These are phyloP conservation scores for Apiospora hydei DNA, from an alignment of 2,329 filamentous ascomycete genomes.

Conservation along the genomic window DNA sequence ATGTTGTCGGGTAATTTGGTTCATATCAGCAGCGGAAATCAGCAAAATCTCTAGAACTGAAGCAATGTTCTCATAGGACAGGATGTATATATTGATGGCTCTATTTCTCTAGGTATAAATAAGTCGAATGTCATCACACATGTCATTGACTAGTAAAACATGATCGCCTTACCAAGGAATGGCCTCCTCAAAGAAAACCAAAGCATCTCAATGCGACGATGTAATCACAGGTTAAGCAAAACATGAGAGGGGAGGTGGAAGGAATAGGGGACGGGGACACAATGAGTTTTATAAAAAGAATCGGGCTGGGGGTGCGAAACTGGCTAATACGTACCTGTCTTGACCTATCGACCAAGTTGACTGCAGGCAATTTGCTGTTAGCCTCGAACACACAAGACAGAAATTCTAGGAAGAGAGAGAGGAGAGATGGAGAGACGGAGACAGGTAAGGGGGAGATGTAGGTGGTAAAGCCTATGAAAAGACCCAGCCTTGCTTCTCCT, in stretches of 20 bases:
- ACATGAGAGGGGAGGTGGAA: background rate
- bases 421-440: background rate
- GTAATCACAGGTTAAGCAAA: background rate
- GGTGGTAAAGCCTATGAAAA: slow-evolving; percentile 11
- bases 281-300: background rate
- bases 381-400: slow-evolving; percentile 13
- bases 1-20: background rate
- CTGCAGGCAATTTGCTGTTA: slow-evolving; percentile 9
- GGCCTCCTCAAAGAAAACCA: background rate
- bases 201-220: background rate
- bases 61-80: background rate
- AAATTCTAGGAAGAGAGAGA: background rate
- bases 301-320: background rate
- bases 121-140: background rate
- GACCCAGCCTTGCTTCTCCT: background rate
- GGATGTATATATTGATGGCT: too few relatives aligned
- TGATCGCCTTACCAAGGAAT: background rate
- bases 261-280: background rate
- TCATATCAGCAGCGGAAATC: too few relatives aligned
- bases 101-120: background rate
- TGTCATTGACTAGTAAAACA: background rate
- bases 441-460: background rate
- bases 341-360: background rate
- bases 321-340: slow-evolving; percentile 8
- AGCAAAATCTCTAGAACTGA: background rate